Percentiles rank a stretch among this genome's conserved stretches.
These are phyloP conservation scores for Nigrospora osmanthi DNA, from an alignment of 2,329 filamentous ascomycete species.

Conservation along the genomic window DNA sequence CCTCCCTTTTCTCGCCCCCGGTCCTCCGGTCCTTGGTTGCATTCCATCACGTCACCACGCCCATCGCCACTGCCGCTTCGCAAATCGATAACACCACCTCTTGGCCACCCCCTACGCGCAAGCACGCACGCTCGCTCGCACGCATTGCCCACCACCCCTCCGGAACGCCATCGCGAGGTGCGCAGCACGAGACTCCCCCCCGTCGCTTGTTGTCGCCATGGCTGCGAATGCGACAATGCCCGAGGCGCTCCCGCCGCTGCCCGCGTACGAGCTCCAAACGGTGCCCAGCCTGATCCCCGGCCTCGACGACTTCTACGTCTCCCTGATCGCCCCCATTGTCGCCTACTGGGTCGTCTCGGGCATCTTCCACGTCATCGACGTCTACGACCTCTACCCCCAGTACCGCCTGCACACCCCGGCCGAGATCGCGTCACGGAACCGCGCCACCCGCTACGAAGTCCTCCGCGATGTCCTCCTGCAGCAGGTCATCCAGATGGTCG, in stretches of 20 bases:
- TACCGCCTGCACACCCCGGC: slow-evolving; percentile 94
- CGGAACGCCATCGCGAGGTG: no score
- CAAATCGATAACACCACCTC: no score
- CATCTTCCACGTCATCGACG: slow-evolving; percentile 82
- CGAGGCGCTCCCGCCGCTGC: slow-evolving; percentile 73
- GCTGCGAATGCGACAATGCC: slow-evolving; percentile 43
- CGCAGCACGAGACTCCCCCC: neutral
- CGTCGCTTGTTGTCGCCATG: slow-evolving; percentile 18
- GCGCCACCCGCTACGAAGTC: slow-evolving; percentile 76
- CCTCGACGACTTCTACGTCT: slow-evolving; percentile 74
- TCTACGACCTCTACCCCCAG: slow-evolving; percentile 76
- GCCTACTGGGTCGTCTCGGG: slow-evolving; percentile 85
- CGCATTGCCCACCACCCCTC: neutral
- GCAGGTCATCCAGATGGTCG: slow-evolving; percentile 78
- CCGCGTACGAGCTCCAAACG: slow-evolving; percentile 66
- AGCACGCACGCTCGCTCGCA: no score
- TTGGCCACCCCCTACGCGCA: no score
- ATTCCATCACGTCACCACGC: no score
- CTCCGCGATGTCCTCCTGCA: slow-evolving; percentile 87
- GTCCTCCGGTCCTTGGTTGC: neutral
- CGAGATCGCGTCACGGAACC: slow-evolving; percentile 81
- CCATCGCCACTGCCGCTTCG: no score
- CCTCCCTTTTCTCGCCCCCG: neutral
- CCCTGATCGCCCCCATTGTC: slow-evolving; percentile 67
- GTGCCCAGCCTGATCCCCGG: slow-evolving; percentile 67